Percentiles rank a stretch among this genome's conserved stretches.
Conservation (phyloP, 345 rosid species). For the Acer saccharum region DNA sequence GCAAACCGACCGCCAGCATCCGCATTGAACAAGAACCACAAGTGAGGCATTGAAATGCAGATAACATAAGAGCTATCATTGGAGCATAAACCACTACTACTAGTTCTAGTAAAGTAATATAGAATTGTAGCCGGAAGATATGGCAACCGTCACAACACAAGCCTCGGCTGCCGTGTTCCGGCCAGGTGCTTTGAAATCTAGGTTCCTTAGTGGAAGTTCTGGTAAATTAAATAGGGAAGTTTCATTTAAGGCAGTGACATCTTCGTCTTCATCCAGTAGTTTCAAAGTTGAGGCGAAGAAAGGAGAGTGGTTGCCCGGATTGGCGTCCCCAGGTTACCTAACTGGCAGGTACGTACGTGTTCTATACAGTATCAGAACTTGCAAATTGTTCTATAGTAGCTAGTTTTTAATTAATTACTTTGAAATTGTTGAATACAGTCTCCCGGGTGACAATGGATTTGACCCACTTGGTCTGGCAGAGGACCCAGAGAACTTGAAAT, state of each 20-base stretch:
- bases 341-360: conserved; percentile 61
- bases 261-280: conserved; percentile 29
- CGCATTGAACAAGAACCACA: conserved; percentile 41
- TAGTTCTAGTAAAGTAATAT: too few relatives aligned
- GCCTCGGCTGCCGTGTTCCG: conserved; percentile 86
- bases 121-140: conserved; percentile 21
- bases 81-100: too few relatives aligned
- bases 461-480: conserved; percentile 92
- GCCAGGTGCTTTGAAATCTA: conserved; percentile 56
- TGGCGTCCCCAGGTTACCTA: conserved; percentile 80
- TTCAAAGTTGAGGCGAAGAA: conserved; percentile 84
- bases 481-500: conserved; percentile 91
- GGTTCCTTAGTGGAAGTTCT: conserved; percentile 69
- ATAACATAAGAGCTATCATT: too few relatives aligned
- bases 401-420: too few relatives aligned
- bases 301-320: conserved; percentile 97
- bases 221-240: conserved; percentile 49
- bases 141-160: conserved; percentile 88
- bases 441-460: conserved; percentile 96
- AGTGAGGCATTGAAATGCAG: background rate
- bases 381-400: too few relatives aligned
- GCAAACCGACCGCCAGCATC: conserved; percentile 21
- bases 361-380: too few relatives aligned
- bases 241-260: conserved; percentile 41
- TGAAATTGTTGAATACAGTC: conserved; percentile 39